Evolutionary conservation across 805 yeast species (phyloP).

Genomic region (Metschnikowia bowlesiae): DNA sequence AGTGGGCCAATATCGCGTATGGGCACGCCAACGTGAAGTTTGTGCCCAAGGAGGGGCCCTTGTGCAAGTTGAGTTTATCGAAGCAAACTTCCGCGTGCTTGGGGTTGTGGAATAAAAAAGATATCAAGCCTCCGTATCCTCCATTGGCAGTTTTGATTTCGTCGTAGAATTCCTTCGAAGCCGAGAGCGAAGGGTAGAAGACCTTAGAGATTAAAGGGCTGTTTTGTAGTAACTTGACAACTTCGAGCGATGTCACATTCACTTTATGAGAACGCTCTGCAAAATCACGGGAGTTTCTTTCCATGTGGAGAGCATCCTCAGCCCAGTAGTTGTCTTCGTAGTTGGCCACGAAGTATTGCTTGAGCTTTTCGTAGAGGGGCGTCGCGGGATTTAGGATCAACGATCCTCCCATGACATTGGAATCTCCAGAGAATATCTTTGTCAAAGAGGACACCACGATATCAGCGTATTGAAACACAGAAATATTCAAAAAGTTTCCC

Average conservation of each 20-base stretch:
- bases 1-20: conserved; percentile 82
- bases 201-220: conserved; percentile 56
- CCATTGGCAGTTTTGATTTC: conserved; percentile 60
- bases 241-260: conserved; percentile 52
- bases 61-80: conserved; percentile 62
- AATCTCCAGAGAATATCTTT: conserved; percentile 89
- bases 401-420: conserved; percentile 94
- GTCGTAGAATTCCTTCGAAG: conserved; percentile 64
- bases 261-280: conserved; percentile 54
- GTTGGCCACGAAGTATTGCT: conserved; percentile 44
- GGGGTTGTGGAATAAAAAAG: conserved; percentile 63
- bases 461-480: conserved; percentile 80
- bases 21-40: conserved; percentile 89
- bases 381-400: conserved; percentile 71
- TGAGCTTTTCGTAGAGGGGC: conserved; percentile 44
- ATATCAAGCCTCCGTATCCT: conserved; percentile 86
- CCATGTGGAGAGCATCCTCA: conserved; percentile 89
- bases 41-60: conserved; percentile 90
- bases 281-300: conserved; percentile 90
- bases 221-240: conserved; percentile 48
- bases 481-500: conserved; percentile 83
- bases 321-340: conserved; percentile 82
- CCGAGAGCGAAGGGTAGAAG: conserved; percentile 63
- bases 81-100: conserved; percentile 69
- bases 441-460: conserved; percentile 83